Evolutionary conservation across 768 basidiomycete species (phyloP).

Genomic region (Epithele typhae): DNA sequence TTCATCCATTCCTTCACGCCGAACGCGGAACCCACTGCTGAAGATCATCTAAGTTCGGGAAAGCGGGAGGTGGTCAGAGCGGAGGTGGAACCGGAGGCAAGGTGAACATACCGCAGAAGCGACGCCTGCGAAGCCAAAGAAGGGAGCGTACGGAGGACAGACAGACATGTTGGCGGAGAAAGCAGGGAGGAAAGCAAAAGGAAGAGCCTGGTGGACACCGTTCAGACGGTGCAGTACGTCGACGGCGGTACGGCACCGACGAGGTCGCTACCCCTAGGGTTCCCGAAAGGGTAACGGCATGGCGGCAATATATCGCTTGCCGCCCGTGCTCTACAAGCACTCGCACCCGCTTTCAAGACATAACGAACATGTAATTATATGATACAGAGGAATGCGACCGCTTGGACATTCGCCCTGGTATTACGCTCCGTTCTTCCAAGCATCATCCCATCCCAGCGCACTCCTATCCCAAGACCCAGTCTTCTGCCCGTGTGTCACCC

Average conservation of each 20-base stretch:
- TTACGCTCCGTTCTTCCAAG: constrained; percentile 44
- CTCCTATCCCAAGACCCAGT: constrained; percentile 51
- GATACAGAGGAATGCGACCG: too few relatives aligned
- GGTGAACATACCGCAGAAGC: constrained; percentile 74
- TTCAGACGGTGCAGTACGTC: constrained; percentile 6
- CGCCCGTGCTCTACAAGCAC: too few relatives aligned
- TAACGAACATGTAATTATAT: too few relatives aligned
- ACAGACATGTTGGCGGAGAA: constrained; percentile 29
- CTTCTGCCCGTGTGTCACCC: constrained; percentile 48
- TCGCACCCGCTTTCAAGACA: too few relatives aligned
- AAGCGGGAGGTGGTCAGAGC: not conserved
- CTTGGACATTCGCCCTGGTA: too few relatives aligned
- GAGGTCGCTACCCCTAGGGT: not conserved
- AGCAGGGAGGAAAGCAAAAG: not conserved
- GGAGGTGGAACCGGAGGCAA: not conserved
- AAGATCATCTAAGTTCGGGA: constrained; percentile 74
- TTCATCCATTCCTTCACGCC: too few relatives aligned
- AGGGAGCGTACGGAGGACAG: constrained; percentile 93
- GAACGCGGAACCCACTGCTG: constrained; percentile 63
- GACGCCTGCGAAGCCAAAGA: constrained; percentile 97
- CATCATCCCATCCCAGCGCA: constrained; percentile 57
- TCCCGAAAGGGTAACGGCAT: not conserved
- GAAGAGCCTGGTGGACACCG: constrained; percentile 2
- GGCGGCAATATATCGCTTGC: too few relatives aligned
- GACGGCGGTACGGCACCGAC: not conserved